Evolutionary conservation across 345 rosid species (phyloP).

Genomic region (Salix koriyanagi): DNA sequence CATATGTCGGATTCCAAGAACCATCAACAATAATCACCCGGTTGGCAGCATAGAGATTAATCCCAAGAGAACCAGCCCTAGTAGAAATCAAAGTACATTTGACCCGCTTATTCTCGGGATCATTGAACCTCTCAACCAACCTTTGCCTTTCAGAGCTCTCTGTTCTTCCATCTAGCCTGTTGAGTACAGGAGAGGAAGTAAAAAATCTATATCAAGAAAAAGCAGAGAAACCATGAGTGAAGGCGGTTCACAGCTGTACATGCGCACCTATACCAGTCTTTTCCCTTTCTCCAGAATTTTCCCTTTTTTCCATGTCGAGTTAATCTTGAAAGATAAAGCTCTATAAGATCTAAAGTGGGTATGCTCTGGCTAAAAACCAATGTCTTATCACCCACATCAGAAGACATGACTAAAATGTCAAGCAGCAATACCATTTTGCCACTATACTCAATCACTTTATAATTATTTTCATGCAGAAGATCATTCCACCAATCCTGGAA

Average conservation of each 20-base stretch:
- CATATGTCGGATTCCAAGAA: constrained; percentile 99
- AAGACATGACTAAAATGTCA: constrained; percentile 75
- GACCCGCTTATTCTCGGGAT: constrained; percentile 72
- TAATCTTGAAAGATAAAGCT: constrained; percentile 78
- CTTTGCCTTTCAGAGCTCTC: constrained; percentile 96
- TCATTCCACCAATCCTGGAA: constrained; percentile 96
- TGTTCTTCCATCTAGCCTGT: constrained; percentile 95
- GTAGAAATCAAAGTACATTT: constrained; percentile 95
- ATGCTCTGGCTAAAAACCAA: constrained; percentile 98
- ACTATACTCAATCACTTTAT: constrained; percentile 63
- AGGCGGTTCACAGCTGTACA: background rate
- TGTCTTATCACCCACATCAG: constrained; percentile 77
- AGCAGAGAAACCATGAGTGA: background rate
- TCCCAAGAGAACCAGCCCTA: constrained; percentile 97
- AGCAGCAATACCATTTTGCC: constrained; percentile 98
- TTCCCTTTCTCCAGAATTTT: constrained; percentile 91
- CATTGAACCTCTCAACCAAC: constrained; percentile 91
- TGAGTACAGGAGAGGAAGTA: constrained; percentile 8
- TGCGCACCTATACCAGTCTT: constrained; percentile 97
- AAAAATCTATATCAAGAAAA: background rate
- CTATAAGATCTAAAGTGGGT: constrained; percentile 95
- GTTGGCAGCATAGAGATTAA: constrained; percentile 96
- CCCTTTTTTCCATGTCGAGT: constrained; percentile 65
- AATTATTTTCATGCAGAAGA: constrained; percentile 70
- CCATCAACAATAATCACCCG: constrained; percentile 98